Conservation (phyloP, 2,329 filamentous ascomycete species). For the Atkinsonella texensis region DNA sequence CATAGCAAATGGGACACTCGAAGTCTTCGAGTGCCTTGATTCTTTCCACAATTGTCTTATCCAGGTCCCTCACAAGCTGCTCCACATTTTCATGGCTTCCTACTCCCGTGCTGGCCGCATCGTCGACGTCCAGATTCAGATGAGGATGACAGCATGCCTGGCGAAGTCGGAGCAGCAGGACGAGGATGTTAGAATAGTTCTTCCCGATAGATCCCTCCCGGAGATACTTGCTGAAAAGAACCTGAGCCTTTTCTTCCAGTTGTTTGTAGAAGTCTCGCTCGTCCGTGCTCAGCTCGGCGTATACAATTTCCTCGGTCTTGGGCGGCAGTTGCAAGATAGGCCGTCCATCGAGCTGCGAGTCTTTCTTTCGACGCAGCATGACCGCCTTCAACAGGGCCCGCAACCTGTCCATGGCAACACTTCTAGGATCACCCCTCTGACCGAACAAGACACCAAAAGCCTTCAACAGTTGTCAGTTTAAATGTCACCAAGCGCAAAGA, state of each 20-base stretch:
- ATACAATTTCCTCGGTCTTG: conserved; percentile 65
- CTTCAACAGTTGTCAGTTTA: conserved; percentile 14
- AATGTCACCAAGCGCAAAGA: conserved; percentile 1
- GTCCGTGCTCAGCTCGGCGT: conserved; percentile 57
- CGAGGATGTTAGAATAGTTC: conserved; percentile 66
- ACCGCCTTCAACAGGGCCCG: conserved; percentile 68
- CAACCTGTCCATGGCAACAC: conserved; percentile 56
- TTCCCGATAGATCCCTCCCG: conserved; percentile 53
- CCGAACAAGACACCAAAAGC: conserved; percentile 30
- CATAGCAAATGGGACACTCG: conserved; percentile 75
- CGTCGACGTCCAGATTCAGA: conserved; percentile 22
- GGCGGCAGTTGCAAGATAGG: conserved; percentile 67
- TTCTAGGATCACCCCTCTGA: conserved; percentile 35
- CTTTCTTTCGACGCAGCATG: conserved; percentile 73
- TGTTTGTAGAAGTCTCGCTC: conserved; percentile 70
- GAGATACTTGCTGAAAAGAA: conserved; percentile 68
- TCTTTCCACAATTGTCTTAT: conserved; percentile 49
- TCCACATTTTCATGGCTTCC: conserved; percentile 34
- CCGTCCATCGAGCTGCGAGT: conserved; percentile 65
- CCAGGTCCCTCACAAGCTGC: conserved; percentile 49
- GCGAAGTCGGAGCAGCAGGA: conserved; percentile 69
- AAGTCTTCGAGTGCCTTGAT: conserved; percentile 49
- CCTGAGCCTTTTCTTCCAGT: conserved; percentile 54
- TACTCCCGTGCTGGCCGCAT: conserved; percentile 23
- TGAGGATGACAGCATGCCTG: conserved; percentile 46